Evolutionary conservation across 2,329 filamentous ascomycete species (phyloP), one percentile per base, ranked within the genome.

Genomic region (Colletotrichum euphorbiae): DNA sequence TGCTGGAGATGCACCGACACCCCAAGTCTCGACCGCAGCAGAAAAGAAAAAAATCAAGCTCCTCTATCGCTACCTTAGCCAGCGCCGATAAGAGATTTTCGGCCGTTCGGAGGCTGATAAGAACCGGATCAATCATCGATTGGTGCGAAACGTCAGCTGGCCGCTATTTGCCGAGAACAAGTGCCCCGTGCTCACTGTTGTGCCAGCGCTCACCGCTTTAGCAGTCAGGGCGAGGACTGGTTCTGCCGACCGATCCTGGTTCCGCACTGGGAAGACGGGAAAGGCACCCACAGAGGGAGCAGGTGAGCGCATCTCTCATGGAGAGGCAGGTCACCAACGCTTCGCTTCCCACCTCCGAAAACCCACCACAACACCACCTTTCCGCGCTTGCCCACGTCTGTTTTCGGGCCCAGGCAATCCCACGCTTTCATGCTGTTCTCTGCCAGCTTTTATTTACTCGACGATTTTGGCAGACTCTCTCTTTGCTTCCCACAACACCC

Each of bases 201-300:
- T 69, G 67, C 64, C 63, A 51, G 43, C n/a, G 12, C 64, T 70
- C 68, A 71, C 70, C 70, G 70, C 70, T 67, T 65, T 70, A 40
- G 45, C 64, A 50, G 45, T 69, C 55, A 67, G 40, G 60, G 61
- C 51, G 38, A 65, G 60, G 55, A 54, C 68, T 70, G 56, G 68
- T 71, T 71, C 69, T 71, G 69, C 69, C 69, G 67, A 70, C 52
- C 46, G 65, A 70, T 70, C 52, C 69, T 69, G 66, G 66, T 70
- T 65, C 66, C 67, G 69, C 67, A 67, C 59, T 45, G 50, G 64
- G 57, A 54, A 48, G 63, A 63, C 59, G 65, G 56, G 62, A 67
- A 61, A 61, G 60, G 67, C 58, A 67, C 61, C 3, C 24, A 68
- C 61, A 68, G 60, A 71, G 67, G 55, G 60, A 62, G 66, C 52